phyloP scores from a whole-genome alignment of 768 basidiomycete species.

The Rhodocollybia butyracea region DNA sequence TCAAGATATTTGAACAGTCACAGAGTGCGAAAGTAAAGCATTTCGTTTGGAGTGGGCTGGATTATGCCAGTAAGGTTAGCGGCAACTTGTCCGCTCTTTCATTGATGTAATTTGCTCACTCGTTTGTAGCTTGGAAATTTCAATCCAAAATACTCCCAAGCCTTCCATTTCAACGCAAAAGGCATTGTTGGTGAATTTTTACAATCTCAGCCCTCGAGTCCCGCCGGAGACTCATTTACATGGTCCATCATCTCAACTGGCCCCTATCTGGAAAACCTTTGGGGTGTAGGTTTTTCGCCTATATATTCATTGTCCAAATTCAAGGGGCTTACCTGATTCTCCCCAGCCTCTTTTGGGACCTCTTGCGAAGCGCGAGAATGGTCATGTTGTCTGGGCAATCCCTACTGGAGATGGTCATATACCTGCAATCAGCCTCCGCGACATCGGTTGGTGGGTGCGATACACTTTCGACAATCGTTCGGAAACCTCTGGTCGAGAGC shows the following conservation, averaged over 20 bases:
- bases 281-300: slow-evolving; percentile 23
- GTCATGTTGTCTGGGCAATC: slow-evolving; percentile 37
- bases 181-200: slow-evolving; percentile 38
- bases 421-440: slow-evolving; percentile 36
- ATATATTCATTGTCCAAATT: background rate
- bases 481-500: slow-evolving; percentile 32
- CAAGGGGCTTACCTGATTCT: background rate
- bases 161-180: slow-evolving; percentile 40
- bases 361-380: slow-evolving; percentile 33
- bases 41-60: slow-evolving; percentile 7
- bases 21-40: slow-evolving; percentile 2
- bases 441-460: slow-evolving; percentile 38
- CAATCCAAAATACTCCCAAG: slow-evolving; percentile 22
- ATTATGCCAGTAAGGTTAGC: slow-evolving; percentile 4
- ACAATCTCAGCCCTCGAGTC: slow-evolving; percentile 29
- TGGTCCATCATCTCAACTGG: slow-evolving; percentile 37
- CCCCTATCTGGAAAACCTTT: slow-evolving; percentile 40
- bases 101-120: background rate
- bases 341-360: slow-evolving; percentile 30
- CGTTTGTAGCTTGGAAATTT: slow-evolving; percentile 1
- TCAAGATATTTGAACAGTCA: slow-evolving; percentile 3
- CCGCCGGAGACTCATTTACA: slow-evolving; percentile 24
- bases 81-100: background rate
- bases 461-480: slow-evolving; percentile 35
- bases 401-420: slow-evolving; percentile 33